These are phyloP conservation scores for Aspergillus jensenii DNA, from an alignment of 2,329 filamentous ascomycete genomes.

Conservation along the genomic window DNA sequence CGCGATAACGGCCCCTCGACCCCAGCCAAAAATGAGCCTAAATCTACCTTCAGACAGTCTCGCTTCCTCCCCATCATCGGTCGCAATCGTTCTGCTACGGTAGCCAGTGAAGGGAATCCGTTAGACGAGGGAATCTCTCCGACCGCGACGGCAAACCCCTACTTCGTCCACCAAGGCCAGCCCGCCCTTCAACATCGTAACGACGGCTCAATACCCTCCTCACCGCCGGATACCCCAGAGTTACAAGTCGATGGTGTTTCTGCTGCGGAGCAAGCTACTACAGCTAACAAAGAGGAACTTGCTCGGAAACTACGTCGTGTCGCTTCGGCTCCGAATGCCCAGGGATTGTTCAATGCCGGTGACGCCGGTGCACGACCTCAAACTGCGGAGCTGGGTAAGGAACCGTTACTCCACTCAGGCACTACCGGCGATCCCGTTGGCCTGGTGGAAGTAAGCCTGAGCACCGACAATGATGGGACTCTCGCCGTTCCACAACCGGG, in stretches of 20 bases:
- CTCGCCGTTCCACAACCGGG: slow-evolving; percentile 35
- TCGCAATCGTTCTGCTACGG: slow-evolving; percentile 84
- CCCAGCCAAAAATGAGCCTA: slow-evolving; percentile 59
- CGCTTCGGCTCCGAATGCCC: slow-evolving; percentile 93
- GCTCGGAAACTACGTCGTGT: slow-evolving; percentile 90
- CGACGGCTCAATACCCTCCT: slow-evolving; percentile 86
- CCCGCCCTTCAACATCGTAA: slow-evolving; percentile 93
- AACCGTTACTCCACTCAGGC: slow-evolving; percentile 65
- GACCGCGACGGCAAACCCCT: slow-evolving; percentile 92
- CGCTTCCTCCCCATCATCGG: slow-evolving; percentile 85
- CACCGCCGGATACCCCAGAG: slow-evolving; percentile 84
- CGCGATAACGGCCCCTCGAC: slow-evolving; percentile 43
- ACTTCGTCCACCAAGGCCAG: slow-evolving; percentile 94
- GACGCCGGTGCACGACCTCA: slow-evolving; percentile 68
- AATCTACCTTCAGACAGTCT: slow-evolving; percentile 75
- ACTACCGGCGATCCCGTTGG: slow-evolving; percentile 52
- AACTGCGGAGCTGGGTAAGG: slow-evolving; percentile 83
- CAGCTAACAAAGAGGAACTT: slow-evolving; percentile 86
- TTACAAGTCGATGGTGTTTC: slow-evolving; percentile 70
- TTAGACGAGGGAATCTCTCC: slow-evolving; percentile 88
- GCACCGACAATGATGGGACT: slow-evolving; percentile 26
- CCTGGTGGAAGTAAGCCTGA: slow-evolving; percentile 49
- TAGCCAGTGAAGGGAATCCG: slow-evolving; percentile 87
- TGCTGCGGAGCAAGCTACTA: slow-evolving; percentile 66
- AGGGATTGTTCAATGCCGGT: slow-evolving; percentile 74